phyloP scores from a whole-genome alignment of 805 yeast species.

The Wickerhamomyces bovis region DNA sequence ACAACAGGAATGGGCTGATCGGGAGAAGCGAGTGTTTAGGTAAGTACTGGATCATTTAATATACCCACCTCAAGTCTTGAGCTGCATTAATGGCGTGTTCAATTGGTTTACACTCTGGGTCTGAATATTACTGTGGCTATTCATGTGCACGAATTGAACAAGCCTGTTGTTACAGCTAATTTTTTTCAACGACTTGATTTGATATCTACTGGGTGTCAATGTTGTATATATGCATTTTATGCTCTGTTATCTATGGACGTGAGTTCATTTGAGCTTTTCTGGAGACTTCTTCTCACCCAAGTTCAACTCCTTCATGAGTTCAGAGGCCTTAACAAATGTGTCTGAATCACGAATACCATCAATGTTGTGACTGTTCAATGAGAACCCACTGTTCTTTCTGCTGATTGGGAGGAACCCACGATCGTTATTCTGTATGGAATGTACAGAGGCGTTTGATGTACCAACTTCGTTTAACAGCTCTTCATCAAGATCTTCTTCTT shows the following conservation, averaged over 20 bases:
- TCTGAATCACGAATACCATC: slow-evolving; percentile 10
- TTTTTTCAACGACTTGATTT: too few species aligned
- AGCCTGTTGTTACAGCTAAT: too few species aligned
- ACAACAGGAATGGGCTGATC: neutral
- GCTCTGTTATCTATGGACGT: neutral
- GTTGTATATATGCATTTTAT: neutral
- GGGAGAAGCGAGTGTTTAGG: neutral
- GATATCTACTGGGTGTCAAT: too few species aligned
- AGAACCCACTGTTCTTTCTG: slow-evolving; percentile 11
- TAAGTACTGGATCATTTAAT: too few species aligned
- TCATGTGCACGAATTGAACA: too few species aligned
- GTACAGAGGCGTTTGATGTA: slow-evolving; percentile 2
- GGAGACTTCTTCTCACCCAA: slow-evolving; percentile 1
- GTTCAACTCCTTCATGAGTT: slow-evolving; percentile 16
- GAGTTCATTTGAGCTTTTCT: neutral
- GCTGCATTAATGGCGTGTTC: too few species aligned
- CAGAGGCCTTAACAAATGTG: slow-evolving; percentile 22
- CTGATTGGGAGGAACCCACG: slow-evolving; percentile 10
- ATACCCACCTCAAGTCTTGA: too few species aligned
- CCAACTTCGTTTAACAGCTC: slow-evolving; percentile 24
- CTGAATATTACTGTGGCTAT: neutral
- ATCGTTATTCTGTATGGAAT: neutral
- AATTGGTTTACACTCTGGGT: neutral
- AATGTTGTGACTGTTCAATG: slow-evolving; percentile 13
- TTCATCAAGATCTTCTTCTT: slow-evolving; percentile 24